Evolutionary conservation across 2,329 filamentous ascomycete genomes (phyloP).

Genomic region (Hymenoscyphus salicellus): DNA sequence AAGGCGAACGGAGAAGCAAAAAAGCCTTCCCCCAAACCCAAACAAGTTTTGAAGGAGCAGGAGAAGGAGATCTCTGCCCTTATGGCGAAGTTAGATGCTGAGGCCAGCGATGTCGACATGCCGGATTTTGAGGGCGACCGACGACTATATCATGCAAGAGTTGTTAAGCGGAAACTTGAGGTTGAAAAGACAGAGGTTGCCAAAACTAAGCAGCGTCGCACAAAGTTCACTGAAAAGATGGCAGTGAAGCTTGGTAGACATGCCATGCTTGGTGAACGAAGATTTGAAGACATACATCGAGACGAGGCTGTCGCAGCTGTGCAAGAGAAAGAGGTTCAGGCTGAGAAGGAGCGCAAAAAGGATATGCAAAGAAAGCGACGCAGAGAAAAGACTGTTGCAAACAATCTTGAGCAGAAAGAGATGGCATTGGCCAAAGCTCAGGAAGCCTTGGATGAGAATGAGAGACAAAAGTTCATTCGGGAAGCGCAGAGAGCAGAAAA

Average conservation of each 20-base stretch:
- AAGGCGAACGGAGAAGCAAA: constrained; percentile 52
- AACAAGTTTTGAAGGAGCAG: constrained; percentile 54
- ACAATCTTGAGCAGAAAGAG: constrained; percentile 87
- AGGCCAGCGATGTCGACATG: constrained; percentile 56
- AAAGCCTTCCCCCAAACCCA: constrained; percentile 48
- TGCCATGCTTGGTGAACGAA: constrained; percentile 67
- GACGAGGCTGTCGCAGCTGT: constrained; percentile 81
- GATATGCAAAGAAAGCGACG: constrained; percentile 98
- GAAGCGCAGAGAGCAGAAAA: constrained; percentile 89
- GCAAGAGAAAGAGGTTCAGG: constrained; percentile 81
- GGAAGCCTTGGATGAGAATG: constrained; percentile 75
- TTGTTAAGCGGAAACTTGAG: constrained; percentile 66
- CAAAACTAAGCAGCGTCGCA: constrained; percentile 61
- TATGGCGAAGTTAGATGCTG: constrained; percentile 57
- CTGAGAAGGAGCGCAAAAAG: constrained; percentile 98
- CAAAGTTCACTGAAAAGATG: constrained; percentile 57
- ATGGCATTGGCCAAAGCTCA: constrained; percentile 75
- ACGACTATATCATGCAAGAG: constrained; percentile 52
- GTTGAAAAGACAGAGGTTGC: constrained; percentile 60
- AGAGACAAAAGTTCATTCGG: constrained; percentile 74
- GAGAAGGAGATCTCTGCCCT: constrained; percentile 67
- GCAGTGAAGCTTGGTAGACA: constrained; percentile 65
- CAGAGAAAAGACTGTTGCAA: constrained; percentile 91
- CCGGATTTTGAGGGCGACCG: constrained; percentile 50
- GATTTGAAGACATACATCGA: constrained; percentile 75